Percentiles rank a stretch among this genome's conserved stretches.
Conservation (phyloP, 2,329 filamentous ascomycete genomes). For the Penicillium sp. region DNA sequence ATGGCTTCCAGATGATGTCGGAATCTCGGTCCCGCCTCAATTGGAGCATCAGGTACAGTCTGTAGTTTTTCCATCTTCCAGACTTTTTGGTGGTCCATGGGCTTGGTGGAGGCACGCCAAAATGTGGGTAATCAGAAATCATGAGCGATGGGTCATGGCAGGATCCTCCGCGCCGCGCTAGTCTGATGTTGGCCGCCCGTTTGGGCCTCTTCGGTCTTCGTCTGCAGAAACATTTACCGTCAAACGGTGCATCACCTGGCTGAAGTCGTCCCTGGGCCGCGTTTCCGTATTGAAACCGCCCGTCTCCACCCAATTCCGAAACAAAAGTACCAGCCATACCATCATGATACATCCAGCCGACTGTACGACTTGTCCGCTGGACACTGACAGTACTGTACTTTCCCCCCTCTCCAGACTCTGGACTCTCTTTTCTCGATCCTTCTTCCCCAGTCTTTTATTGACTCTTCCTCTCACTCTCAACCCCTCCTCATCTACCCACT, state of each 20-base stretch:
- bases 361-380: too few relatives aligned
- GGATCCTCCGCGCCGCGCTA: constrained; percentile 2
- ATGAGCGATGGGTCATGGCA: constrained; percentile 1
- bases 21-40: too few relatives aligned
- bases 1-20: too few relatives aligned
- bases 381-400: too few relatives aligned
- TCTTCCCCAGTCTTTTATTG: constrained; percentile 6
- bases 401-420: background rate
- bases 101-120: too few relatives aligned
- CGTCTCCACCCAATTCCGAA: constrained; percentile 1
- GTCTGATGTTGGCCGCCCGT: constrained; percentile 1
- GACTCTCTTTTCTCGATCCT: constrained; percentile 15
- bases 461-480: constrained; percentile 1
- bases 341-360: constrained; percentile 4
- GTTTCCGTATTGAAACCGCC: constrained; percentile 6
- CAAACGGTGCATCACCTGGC: background rate
- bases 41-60: too few relatives aligned
- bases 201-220: background rate
- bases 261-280: background rate
- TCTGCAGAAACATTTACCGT: background rate
- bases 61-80: too few relatives aligned
- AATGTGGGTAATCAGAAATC: too few relatives aligned
- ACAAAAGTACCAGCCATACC: constrained; percentile 9
- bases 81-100: too few relatives aligned
- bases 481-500: constrained; percentile 6